These are phyloP conservation scores for Cardamine resedifolia DNA, from an alignment of 345 rosid genomes.

Conservation along the genomic window DNA sequence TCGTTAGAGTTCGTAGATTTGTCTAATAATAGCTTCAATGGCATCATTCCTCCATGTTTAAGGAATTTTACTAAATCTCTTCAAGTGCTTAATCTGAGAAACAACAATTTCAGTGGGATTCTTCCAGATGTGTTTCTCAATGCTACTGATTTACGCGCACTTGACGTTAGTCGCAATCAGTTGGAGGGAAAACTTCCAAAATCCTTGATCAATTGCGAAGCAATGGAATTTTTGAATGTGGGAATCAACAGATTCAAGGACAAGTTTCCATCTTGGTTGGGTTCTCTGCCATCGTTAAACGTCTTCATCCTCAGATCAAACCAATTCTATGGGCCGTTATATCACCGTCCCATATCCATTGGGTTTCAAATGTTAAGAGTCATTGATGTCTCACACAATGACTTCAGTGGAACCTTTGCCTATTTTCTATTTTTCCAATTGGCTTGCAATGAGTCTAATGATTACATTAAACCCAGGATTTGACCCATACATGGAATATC, in stretches of 20 bases:
- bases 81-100: background rate
- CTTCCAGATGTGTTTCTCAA: conserved; percentile 1
- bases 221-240: conserved; percentile 39
- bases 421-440: background rate
- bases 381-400: conserved; percentile 41
- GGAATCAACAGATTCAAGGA: conserved; percentile 39
- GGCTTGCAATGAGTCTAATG: background rate
- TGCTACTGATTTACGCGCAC: fast-evolving
- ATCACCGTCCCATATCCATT: background rate
- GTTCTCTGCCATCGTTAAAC: conserved; percentile 19
- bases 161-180: conserved; percentile 4
- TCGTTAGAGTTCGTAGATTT: conserved; percentile 31
- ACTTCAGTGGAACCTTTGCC: conserved; percentile 16
- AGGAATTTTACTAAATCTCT: background rate
- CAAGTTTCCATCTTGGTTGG: conserved; percentile 44
- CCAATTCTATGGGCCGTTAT: conserved; percentile 28
- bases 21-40: conserved; percentile 41
- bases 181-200: conserved; percentile 36
- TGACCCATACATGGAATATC: background rate
- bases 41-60: conserved; percentile 37
- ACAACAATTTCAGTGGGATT: conserved; percentile 15
- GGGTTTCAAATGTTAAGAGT: conserved; percentile 39
- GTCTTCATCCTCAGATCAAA: conserved; percentile 45
- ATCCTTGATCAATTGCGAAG: conserved; percentile 36
- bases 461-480: background rate